Evolutionary conservation across 257 asterid genomes (phyloP).

Genomic region (Penstemon barbatus): DNA sequence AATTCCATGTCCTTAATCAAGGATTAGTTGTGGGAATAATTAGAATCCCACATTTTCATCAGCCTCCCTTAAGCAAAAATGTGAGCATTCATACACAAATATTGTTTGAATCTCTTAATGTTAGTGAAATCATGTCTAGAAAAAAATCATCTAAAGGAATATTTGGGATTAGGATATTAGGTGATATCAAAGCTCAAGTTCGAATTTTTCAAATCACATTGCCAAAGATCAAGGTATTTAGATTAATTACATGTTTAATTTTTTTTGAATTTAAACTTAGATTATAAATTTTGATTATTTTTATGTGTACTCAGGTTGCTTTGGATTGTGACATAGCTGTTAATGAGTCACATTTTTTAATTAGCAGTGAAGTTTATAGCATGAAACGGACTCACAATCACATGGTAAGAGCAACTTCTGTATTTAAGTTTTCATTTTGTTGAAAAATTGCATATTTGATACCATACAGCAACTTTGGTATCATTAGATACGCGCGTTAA

Average conservation of each 20-base stretch:
- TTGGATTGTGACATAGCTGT: slow-evolving; percentile 62
- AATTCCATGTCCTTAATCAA: slow-evolving; percentile 50
- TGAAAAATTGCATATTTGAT: not conserved
- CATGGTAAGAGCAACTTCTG: slow-evolving; percentile 30
- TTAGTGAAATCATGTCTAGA: slow-evolving; percentile 43
- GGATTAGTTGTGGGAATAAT: slow-evolving; percentile 66
- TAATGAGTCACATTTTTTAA: slow-evolving; percentile 32
- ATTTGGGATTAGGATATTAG: slow-evolving; percentile 45
- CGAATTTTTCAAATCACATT: slow-evolving; percentile 37
- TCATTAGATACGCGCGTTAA: too few species aligned
- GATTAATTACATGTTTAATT: not conserved
- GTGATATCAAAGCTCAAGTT: slow-evolving; percentile 50
- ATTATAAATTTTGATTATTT: not conserved
- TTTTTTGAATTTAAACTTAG: not conserved
- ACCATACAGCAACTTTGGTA: too few species aligned
- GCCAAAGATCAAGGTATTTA: slow-evolving; percentile 51
- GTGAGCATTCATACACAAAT: slow-evolving; percentile 42
- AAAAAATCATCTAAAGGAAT: slow-evolving; percentile 28
- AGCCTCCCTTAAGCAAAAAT: slow-evolving; percentile 61
- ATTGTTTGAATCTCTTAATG: slow-evolving; percentile 40
- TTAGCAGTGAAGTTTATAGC: slow-evolving; percentile 33
- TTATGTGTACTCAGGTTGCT: slow-evolving; percentile 39
- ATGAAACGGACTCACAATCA: slow-evolving; percentile 34
- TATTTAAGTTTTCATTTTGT: not conserved
- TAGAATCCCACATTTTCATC: slow-evolving; percentile 54